Base-by-base conservation (phyloP, 2,329 filamentous ascomycete species). In the Monosporascus cannonballus region DNA sequence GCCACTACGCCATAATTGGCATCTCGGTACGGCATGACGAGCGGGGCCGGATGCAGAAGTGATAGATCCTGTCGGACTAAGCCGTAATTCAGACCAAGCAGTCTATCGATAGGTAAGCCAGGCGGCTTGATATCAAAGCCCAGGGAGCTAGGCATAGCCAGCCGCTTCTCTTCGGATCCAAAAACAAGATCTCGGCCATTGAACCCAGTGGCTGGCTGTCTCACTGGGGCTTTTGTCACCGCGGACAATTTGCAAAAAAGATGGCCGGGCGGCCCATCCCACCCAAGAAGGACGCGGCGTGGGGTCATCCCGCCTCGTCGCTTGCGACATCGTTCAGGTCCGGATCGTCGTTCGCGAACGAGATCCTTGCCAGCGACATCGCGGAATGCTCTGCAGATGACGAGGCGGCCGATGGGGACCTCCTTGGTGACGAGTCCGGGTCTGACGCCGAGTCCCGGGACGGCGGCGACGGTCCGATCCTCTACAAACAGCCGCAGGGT, bases 401-500 rank as follows among this genome's bases (percentile, higher is more conserved):
- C 50, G 80, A 81, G 39, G 53, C 22, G 27, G 64, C 62, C 24
- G 66, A 69, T 38, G 62, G 9, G 11, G 27, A 64, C n/a, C 55
- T 49, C 22, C 64, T 64, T 14, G 67, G 65, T 38, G 61, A 65
- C 34, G 62, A 68, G 20, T 65, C 64, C 17, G 63, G 64, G 25
- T 67, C 67, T 17, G 63, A 60, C 27, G 60, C 62, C 2, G 70
- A 69, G 4, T 59, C 66, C 5, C 70, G 75, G 45, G 71, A 71
- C 11, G 63, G 65, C 18, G 71, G 71, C 11, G 63, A 65, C 18
- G 71, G 71, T n/a, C 77, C 73, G 51, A 74, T 69, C 65, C 77
- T 77, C 61, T 96, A 94, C 71, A 83, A 88, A 51, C 81, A 90
- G 46, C 89, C 90, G 1, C 88, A 84, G 59, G 87, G 86, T 64